Percentiles rank a stretch among this genome's conserved stretches.
Conservation (phyloP, 225 moss, liverwort and hornwort genomes). For the Bryum argenteum region DNA sequence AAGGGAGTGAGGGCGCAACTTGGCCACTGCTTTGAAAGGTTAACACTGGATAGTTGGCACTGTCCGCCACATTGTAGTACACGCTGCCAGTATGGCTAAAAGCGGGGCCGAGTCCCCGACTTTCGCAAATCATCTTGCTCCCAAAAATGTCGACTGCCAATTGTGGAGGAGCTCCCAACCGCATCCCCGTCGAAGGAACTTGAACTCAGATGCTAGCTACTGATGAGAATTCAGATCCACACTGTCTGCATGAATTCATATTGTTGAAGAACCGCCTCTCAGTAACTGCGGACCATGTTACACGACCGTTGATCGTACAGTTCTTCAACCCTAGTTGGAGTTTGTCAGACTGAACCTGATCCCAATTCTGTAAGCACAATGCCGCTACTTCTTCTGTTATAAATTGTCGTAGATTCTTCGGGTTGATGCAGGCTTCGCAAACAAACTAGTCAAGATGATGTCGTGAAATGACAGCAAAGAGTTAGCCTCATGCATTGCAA, state of each 20-base stretch:
- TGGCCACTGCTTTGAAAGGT: slow-evolving; percentile 31
- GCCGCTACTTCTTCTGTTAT: background rate
- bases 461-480: slow-evolving; percentile 5
- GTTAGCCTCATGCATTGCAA: slow-evolving; percentile 21
- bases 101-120: slow-evolving; percentile 25
- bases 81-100: slow-evolving; percentile 32
- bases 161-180: slow-evolving; percentile 7
- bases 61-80: slow-evolving; percentile 38
- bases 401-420: background rate
- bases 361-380: slow-evolving; percentile 1
- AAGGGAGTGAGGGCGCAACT: slow-evolving; percentile 26
- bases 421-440: background rate
- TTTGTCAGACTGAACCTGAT: background rate
- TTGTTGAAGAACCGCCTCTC: background rate
- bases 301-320: background rate
- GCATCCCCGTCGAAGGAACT: background rate
- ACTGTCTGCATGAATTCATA: slow-evolving; percentile 8
- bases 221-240: slow-evolving; percentile 3
- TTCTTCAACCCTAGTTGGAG: background rate
- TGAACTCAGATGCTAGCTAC: background rate
- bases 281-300: background rate
- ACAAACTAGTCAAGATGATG: background rate
- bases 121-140: slow-evolving; percentile 45
- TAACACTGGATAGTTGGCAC: slow-evolving; percentile 29
- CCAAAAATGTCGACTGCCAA: background rate